Evolutionary conservation across 1,284 basidiomycete species (phyloP).

Genomic region (Binderoboletus segoi): DNA sequence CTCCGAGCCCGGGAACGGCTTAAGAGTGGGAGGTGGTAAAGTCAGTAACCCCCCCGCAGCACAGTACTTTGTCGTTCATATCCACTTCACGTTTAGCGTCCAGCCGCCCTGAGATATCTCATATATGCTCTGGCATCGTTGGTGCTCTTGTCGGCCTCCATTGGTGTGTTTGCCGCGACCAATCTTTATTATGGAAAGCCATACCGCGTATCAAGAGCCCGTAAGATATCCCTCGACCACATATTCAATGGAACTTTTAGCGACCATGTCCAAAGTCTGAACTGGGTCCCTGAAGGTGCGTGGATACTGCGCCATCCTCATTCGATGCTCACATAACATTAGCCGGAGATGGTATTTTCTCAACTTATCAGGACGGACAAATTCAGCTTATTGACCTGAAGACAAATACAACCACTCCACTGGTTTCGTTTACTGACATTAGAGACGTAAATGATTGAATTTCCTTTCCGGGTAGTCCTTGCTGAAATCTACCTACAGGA

Average conservation of each 20-base stretch:
- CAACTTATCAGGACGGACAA: slow-evolving; percentile 56
- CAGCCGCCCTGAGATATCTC: slow-evolving; percentile 55
- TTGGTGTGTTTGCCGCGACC: slow-evolving; percentile 73
- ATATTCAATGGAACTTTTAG: slow-evolving; percentile 88
- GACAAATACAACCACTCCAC: slow-evolving; percentile 65
- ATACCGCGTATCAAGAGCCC: slow-evolving; percentile 54
- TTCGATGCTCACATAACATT: slow-evolving; percentile 18
- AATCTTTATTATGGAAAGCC: slow-evolving; percentile 58
- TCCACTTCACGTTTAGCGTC: slow-evolving; percentile 35
- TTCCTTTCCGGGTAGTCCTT: not conserved
- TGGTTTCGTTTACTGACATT: slow-evolving; percentile 62
- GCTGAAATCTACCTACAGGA: slow-evolving; percentile 44
- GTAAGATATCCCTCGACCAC: slow-evolving; percentile 83
- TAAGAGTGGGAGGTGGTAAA: slow-evolving; percentile 42
- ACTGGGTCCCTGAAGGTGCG: slow-evolving; percentile 89
- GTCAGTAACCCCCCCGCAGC: slow-evolving; percentile 28
- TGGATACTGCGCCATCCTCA: not conserved
- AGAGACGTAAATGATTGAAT: slow-evolving; percentile 54
- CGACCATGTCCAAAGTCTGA: slow-evolving; percentile 48
- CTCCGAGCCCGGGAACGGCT: slow-evolving; percentile 35
- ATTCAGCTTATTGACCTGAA: slow-evolving; percentile 81
- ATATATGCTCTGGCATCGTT: slow-evolving; percentile 55
- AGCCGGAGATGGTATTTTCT: slow-evolving; percentile 93
- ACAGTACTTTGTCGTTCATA: slow-evolving; percentile 1
- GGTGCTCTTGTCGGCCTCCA: slow-evolving; percentile 56